phyloP scores from a whole-genome alignment of 1,139 yeast genomes.

The Kurtzmaniella quercitrusa region DNA sequence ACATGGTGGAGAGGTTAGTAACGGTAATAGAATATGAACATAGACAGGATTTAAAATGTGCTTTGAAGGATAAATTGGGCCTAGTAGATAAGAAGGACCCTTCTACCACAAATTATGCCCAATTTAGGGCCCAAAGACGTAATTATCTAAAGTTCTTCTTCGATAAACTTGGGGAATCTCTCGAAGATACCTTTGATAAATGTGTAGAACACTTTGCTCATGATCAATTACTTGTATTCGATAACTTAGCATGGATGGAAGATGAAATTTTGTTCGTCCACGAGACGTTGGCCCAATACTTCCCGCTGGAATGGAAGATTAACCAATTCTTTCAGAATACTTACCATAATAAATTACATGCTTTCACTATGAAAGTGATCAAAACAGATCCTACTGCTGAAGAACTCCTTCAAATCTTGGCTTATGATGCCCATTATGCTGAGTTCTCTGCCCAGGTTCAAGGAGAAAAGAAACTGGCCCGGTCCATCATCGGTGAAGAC shows the following conservation, averaged over 20 bases:
- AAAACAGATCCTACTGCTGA: constrained; percentile 72
- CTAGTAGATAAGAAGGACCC: constrained; percentile 19
- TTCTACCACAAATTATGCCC: constrained; percentile 24
- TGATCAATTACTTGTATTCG: constrained; percentile 56
- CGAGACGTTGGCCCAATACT: constrained; percentile 54
- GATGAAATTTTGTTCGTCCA: constrained; percentile 69
- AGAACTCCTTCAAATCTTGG: constrained; percentile 58
- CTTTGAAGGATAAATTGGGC: constrained; percentile 44
- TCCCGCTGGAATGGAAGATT: constrained; percentile 70
- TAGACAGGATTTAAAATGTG: constrained; percentile 64
- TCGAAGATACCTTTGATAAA: constrained; percentile 62
- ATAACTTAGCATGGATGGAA: constrained; percentile 78
- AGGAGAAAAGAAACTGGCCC: constrained; percentile 22
- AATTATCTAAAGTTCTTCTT: constrained; percentile 65
- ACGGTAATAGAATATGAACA: constrained; percentile 80
- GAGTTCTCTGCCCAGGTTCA: constrained; percentile 30
- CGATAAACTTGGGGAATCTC: constrained; percentile 54
- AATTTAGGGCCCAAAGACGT: constrained; percentile 46
- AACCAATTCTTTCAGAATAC: constrained; percentile 58
- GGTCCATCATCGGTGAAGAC: constrained; percentile 65
- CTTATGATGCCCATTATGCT: constrained; percentile 68
- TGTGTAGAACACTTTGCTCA: constrained; percentile 56
- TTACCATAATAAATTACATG: constrained; percentile 66
- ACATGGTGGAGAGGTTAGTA: constrained; percentile 66
- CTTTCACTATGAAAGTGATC: constrained; percentile 57